These are phyloP conservation scores for Arthrobotrys megalospora DNA, from an alignment of 2,329 filamentous ascomycete species.

Conservation along the genomic window DNA sequence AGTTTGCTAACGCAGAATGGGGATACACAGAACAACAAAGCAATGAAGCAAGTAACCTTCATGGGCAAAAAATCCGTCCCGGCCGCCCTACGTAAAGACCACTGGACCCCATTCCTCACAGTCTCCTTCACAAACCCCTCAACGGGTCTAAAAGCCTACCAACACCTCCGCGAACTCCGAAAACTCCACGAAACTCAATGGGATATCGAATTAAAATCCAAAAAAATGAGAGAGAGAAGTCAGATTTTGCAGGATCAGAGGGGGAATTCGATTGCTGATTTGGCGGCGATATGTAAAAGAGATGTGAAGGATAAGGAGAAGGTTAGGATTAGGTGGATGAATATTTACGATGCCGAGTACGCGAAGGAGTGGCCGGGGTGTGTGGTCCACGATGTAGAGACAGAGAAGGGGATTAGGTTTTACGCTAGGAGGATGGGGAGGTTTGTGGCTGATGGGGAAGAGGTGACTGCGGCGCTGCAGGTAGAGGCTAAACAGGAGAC, in stretches of 20 bases:
- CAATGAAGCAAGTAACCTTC: conserved; percentile 75
- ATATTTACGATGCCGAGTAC: conserved; percentile 67
- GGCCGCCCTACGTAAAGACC: conserved; percentile 76
- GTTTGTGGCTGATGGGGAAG: conserved; percentile 19
- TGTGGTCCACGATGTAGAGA: conserved; percentile 65
- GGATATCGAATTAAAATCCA: conserved; percentile 70
- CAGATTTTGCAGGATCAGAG: conserved; percentile 74
- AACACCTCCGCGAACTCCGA: conserved; percentile 77
- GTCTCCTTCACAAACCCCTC: conserved; percentile 74
- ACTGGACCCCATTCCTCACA: conserved; percentile 76
- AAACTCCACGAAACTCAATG: conserved; percentile 76
- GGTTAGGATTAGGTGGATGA: conserved; percentile 65
- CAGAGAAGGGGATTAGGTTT: conserved; percentile 31
- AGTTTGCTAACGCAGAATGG: not conserved
- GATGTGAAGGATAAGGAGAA: conserved; percentile 46
- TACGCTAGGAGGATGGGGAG: conserved; percentile 49
- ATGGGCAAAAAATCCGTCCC: conserved; percentile 79
- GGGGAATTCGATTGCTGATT: conserved; percentile 76
- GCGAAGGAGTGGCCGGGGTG: conserved; percentile 66
- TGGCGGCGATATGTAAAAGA: conserved; percentile 71
- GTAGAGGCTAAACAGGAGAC: not conserved
- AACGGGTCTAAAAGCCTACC: conserved; percentile 75
- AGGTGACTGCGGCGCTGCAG: not conserved
- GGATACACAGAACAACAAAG: conserved; percentile 68
- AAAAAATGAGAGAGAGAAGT: conserved; percentile 70